These are phyloP conservation scores for Penicillium capsulatum DNA, from an alignment of 2,329 filamentous ascomycete species.

Conservation along the genomic window DNA sequence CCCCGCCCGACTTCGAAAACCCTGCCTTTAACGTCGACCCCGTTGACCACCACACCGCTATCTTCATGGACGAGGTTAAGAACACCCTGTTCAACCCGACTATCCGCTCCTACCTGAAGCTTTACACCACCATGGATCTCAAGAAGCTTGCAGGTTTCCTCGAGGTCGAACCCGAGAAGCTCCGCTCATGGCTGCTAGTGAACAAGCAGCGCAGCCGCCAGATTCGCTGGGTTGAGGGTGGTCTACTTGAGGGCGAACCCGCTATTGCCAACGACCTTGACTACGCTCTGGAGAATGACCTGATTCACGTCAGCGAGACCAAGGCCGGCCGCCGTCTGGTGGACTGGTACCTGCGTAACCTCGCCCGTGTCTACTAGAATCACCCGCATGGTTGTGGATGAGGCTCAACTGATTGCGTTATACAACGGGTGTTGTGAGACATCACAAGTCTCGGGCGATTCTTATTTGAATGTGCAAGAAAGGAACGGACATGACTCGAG, in stretches of 20 bases:
- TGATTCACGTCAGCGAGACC: slow-evolving; percentile 98
- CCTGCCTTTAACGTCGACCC: slow-evolving; percentile 94
- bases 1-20: slow-evolving; percentile 96
- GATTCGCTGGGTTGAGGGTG: slow-evolving; percentile 86
- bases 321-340: slow-evolving; percentile 97
- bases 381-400: neutral
- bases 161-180: slow-evolving; percentile 92
- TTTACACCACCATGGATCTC: slow-evolving; percentile 99
- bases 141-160: slow-evolving; percentile 98
- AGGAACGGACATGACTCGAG: slow-evolving; percentile 27
- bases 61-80: slow-evolving; percentile 99
- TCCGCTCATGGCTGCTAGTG: slow-evolving; percentile 87
- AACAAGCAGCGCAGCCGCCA: slow-evolving; percentile 99
- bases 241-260: slow-evolving; percentile 84
- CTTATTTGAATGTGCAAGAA: slow-evolving; percentile 15
- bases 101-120: slow-evolving; percentile 95
- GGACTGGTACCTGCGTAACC: slow-evolving; percentile 97
- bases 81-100: slow-evolving; percentile 98
- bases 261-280: slow-evolving; percentile 93
- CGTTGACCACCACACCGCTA: slow-evolving; percentile 89
- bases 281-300: slow-evolving; percentile 92
- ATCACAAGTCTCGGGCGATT: neutral
- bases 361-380: slow-evolving; percentile 85
- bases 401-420: neutral
- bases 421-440: neutral